Conservation (phyloP, 202 grass and related monocot genomes). For the Zoysia matrella region DNA sequence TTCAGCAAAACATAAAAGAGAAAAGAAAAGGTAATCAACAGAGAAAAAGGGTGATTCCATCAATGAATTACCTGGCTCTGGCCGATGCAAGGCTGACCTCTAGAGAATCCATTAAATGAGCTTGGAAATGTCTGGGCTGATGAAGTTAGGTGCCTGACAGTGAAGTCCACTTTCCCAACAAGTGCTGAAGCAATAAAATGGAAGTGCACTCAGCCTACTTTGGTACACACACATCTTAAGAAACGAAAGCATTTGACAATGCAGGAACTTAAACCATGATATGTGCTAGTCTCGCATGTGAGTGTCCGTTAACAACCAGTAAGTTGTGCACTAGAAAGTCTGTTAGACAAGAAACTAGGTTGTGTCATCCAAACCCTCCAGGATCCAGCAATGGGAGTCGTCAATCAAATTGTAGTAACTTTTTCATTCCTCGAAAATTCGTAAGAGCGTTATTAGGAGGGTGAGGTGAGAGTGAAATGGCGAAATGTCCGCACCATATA, state of each 20-base stretch:
- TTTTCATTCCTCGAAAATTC: neutral
- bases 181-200: too few species aligned
- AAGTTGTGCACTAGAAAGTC: neutral
- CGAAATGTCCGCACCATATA: slow-evolving; percentile 64
- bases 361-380: neutral
- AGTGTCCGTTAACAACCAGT: neutral
- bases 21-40: slow-evolving; percentile 6
- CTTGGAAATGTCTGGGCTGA: slow-evolving; percentile 67
- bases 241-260: too few species aligned
- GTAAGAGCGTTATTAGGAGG: neutral
- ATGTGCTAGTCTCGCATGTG: neutral
- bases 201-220: too few species aligned
- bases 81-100: slow-evolving; percentile 74
- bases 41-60: slow-evolving; percentile 9
- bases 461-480: neutral
- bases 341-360: neutral
- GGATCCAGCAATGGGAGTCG: neutral
- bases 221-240: too few species aligned
- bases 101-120: slow-evolving; percentile 71
- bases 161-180: too few species aligned
- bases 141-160: slow-evolving; percentile 56
- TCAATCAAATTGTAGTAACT: neutral
- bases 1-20: neutral
- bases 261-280: neutral
- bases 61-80: slow-evolving; percentile 48